A percentile compares a stretch with the other conserved stretches of the same genome.
phyloP scores from a whole-genome alignment of 2,329 filamentous ascomycete genomes.

The Rhinocladiella mackenziei region DNA sequence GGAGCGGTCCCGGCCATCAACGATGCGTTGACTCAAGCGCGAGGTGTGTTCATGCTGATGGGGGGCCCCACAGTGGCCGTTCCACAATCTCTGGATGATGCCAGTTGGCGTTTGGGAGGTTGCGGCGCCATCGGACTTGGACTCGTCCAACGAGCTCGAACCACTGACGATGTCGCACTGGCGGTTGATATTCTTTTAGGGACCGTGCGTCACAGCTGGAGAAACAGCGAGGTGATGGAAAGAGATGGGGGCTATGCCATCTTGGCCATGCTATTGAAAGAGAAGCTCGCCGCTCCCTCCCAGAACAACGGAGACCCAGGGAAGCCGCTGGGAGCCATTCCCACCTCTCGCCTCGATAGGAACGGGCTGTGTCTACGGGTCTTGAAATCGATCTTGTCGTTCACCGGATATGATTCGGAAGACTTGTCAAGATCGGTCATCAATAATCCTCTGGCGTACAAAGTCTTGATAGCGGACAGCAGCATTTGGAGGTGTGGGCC shows the following conservation, averaged over 20 bases:
- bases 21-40: constrained; percentile 74
- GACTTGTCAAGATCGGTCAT: constrained; percentile 84
- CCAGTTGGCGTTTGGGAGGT: constrained; percentile 87
- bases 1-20: constrained; percentile 82
- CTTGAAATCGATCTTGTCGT: constrained; percentile 72
- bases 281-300: constrained; percentile 57
- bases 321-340: constrained; percentile 27
- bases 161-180: constrained; percentile 66
- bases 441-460: constrained; percentile 90
- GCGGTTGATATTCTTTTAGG: constrained; percentile 80
- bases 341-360: constrained; percentile 42
- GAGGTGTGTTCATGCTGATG: constrained; percentile 76
- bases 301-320: constrained; percentile 15
- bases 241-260: constrained; percentile 91
- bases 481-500: constrained; percentile 87
- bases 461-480: constrained; percentile 84
- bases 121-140: constrained; percentile 82
- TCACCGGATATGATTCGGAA: constrained; percentile 82
- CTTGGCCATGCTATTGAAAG: constrained; percentile 74
- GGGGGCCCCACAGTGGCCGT: constrained; percentile 77
- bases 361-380: constrained; percentile 56
- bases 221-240: constrained; percentile 98
- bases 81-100: constrained; percentile 83
- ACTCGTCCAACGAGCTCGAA: constrained; percentile 71
- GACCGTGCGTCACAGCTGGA: constrained; percentile 85